phyloP scores from a whole-genome alignment of 352 stramenopile species.

The Globisporangium polare region DNA sequence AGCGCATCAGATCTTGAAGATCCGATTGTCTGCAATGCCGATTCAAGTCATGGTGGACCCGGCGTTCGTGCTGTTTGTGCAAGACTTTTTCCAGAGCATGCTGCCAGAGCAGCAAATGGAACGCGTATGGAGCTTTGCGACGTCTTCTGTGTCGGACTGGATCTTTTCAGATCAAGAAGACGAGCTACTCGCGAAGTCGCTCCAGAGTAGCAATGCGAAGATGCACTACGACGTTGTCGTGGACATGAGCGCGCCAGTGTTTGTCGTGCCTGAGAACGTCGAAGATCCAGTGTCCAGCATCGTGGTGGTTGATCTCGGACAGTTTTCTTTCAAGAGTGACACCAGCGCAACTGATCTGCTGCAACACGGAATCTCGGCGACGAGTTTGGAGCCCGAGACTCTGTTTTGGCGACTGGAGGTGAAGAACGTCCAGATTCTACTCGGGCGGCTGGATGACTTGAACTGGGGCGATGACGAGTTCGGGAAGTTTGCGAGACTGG shows the following conservation, averaged over 20 bases:
- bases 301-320: conserved; percentile 69
- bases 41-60: conserved; percentile 72
- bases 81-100: conserved; percentile 70
- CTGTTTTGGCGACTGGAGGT: conserved; percentile 63
- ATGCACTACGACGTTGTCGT: conserved; percentile 62
- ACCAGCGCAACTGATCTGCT: conserved; percentile 3
- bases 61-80: conserved; percentile 58
- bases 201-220: conserved; percentile 17
- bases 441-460: conserved; percentile 39
- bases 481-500: conserved; percentile 34
- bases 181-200: conserved; percentile 25
- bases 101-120: conserved; percentile 67
- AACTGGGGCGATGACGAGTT: conserved; percentile 39
- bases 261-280: conserved; percentile 62
- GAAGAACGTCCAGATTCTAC: conserved; percentile 52
- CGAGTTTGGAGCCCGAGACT: conserved; percentile 17
- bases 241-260: conserved; percentile 69
- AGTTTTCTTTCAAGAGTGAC: conserved; percentile 59
- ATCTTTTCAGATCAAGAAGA: conserved; percentile 66
- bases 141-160: conserved; percentile 76
- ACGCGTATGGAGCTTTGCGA: conserved; percentile 76
- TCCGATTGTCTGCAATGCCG: conserved; percentile 54
- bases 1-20: conserved; percentile 17
- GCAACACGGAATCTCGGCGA: neutral
- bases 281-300: conserved; percentile 32